These are phyloP conservation scores for Pyrus pyrifolia DNA, from an alignment of 306 rosid genomes.

Conservation along the genomic window DNA sequence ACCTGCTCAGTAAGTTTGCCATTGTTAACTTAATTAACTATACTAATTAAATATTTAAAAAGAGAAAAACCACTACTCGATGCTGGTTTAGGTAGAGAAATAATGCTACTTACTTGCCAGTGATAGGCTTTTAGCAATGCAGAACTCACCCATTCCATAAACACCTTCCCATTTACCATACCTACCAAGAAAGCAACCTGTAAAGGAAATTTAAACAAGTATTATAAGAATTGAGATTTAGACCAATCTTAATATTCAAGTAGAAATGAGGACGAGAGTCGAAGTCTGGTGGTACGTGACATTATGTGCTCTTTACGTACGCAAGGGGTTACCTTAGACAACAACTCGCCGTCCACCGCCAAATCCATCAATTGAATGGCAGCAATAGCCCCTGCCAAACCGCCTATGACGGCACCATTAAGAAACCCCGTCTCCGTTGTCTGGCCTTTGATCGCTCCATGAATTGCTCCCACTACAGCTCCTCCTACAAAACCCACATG, in stretches of 20 bases:
- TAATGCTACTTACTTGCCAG: conserved; percentile 27
- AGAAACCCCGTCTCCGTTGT: conserved; percentile 38
- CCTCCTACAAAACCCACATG: conserved; percentile 28
- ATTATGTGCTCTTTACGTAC: background rate
- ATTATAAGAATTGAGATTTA: background rate
- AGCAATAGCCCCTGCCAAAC: conserved; percentile 34
- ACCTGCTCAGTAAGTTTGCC: conserved; percentile 20
- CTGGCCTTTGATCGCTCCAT: conserved; percentile 49
- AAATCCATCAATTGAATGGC: conserved; percentile 33
- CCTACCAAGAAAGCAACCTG: conserved; percentile 33
- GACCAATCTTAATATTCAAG: background rate
- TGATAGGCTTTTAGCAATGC: conserved; percentile 29
- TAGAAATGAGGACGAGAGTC: background rate
- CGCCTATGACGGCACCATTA: conserved; percentile 23
- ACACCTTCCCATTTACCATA: conserved; percentile 33
- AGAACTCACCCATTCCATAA: conserved; percentile 32
- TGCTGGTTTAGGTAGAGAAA: background rate
- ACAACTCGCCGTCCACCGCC: conserved; percentile 15
- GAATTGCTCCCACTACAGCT: conserved; percentile 23
- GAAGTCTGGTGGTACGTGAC: background rate
- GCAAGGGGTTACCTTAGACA: conserved; percentile 18
- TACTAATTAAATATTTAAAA: background rate
- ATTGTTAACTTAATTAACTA: background rate
- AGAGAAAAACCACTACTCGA: background rate
- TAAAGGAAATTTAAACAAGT: background rate